phyloP scores from a whole-genome alignment of 2,329 filamentous ascomycete species.

The Diatrype stigma region DNA sequence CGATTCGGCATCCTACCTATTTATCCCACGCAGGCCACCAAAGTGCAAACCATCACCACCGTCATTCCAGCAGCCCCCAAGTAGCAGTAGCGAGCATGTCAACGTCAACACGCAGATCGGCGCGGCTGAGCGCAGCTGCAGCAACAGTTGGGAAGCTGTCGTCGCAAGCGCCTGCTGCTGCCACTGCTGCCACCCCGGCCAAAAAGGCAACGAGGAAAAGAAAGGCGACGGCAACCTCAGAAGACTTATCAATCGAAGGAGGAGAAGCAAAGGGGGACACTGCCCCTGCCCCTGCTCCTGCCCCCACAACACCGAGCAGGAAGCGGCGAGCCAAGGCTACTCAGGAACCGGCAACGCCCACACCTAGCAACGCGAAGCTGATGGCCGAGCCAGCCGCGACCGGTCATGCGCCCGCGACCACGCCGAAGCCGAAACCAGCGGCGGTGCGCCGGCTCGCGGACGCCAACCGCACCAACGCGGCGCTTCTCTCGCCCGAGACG shows the following conservation, averaged over 20 bases:
- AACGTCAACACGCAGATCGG: slow-evolving; percentile 27
- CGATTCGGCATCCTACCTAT: neutral
- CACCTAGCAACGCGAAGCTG: slow-evolving; percentile 39
- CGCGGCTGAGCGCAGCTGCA: slow-evolving; percentile 24
- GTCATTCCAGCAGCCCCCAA: slow-evolving; percentile 3
- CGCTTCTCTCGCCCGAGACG: slow-evolving; percentile 67
- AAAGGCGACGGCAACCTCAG: slow-evolving; percentile 3
- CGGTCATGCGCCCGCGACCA: slow-evolving; percentile 21
- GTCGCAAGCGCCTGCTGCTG: slow-evolving; percentile 14
- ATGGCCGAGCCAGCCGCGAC: slow-evolving; percentile 30
- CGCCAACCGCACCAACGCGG: slow-evolving; percentile 63
- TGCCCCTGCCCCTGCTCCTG: slow-evolving; percentile 5
- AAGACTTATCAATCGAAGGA: slow-evolving; percentile 6
- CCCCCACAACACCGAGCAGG: slow-evolving; percentile 27
- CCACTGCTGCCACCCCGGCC: slow-evolving; percentile 17
- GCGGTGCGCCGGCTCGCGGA: slow-evolving; percentile 54
- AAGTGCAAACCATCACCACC: neutral
- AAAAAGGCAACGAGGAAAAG: slow-evolving; percentile 31
- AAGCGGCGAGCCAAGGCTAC: slow-evolving; percentile 21
- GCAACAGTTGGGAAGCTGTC: slow-evolving; percentile 13
- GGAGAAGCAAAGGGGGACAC: neutral
- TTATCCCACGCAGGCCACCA: neutral
- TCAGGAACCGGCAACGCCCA: slow-evolving; percentile 46
- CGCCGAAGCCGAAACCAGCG: slow-evolving; percentile 35
- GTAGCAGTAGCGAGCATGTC: slow-evolving; percentile 26